Evolutionary conservation across 108 stramenopile species (phyloP).

Genomic region (Fragilaria crotonensis): DNA sequence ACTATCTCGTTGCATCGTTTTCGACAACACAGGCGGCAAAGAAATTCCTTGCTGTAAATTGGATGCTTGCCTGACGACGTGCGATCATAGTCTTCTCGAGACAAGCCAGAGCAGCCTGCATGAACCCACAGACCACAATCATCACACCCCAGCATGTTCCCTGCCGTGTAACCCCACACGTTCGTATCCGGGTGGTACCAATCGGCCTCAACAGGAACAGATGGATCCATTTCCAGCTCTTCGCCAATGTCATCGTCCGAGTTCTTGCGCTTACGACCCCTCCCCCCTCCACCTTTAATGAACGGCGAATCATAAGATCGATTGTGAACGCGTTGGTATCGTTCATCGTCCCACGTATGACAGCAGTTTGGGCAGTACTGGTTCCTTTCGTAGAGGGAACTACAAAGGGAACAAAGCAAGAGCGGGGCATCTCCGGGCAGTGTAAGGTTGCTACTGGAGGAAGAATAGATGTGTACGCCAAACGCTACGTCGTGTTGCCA

Average conservation of each 20-base stretch:
- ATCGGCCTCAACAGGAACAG: slow-evolving; percentile 25
- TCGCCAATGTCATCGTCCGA: slow-evolving; percentile 10
- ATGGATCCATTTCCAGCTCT: slow-evolving; percentile 12
- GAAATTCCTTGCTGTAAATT: slow-evolving; percentile 54
- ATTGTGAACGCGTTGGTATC: slow-evolving; percentile 41
- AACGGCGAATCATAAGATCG: slow-evolving; percentile 15
- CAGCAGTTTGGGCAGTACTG: slow-evolving; percentile 57
- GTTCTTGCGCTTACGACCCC: slow-evolving; percentile 37
- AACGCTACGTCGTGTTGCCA: slow-evolving; percentile 45
- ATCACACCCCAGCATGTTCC: slow-evolving; percentile 65
- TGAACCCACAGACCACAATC: slow-evolving; percentile 71
- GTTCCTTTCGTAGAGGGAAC: slow-evolving; percentile 28
- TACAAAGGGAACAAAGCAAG: slow-evolving; percentile 46
- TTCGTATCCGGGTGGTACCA: slow-evolving; percentile 44
- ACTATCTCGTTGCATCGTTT: slow-evolving; percentile 38
- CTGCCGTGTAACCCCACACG: slow-evolving; percentile 61
- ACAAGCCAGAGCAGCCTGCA: slow-evolving; percentile 61
- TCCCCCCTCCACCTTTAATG: slow-evolving; percentile 13
- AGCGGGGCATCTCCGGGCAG: slow-evolving; percentile 19
- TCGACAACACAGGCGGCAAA: slow-evolving; percentile 48
- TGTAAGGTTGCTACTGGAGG: slow-evolving; percentile 31
- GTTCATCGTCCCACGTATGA: slow-evolving; percentile 50
- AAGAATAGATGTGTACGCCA: slow-evolving; percentile 26
- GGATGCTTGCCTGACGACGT: slow-evolving; percentile 43
- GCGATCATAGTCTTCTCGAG: slow-evolving; percentile 42